Evolutionary conservation across 768 basidiomycete species (phyloP).

Genomic region (Lactarius indigo): DNA sequence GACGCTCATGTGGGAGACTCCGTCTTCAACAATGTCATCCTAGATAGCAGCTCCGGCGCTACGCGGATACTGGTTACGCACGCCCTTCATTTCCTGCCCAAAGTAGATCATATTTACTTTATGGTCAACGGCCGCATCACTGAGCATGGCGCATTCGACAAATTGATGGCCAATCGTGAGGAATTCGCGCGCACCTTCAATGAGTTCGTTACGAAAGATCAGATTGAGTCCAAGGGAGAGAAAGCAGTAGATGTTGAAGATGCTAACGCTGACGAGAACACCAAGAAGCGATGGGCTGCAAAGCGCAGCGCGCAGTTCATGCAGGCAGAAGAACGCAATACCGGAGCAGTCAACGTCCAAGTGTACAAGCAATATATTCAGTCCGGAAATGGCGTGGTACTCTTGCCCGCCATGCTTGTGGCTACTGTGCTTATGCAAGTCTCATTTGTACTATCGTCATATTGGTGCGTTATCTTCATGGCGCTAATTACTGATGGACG

Average conservation of each 20-base stretch:
- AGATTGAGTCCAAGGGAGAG: constrained; percentile 45
- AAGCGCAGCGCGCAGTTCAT: constrained; percentile 55
- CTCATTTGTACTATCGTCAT: constrained; percentile 65
- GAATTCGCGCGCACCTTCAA: constrained; percentile 51
- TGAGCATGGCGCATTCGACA: constrained; percentile 75
- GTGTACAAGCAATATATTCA: constrained; percentile 62
- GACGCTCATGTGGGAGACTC: constrained; percentile 90
- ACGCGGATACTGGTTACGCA: constrained; percentile 91
- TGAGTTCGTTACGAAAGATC: constrained; percentile 60
- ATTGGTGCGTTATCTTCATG: constrained; percentile 53
- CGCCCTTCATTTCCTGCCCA: constrained; percentile 83
- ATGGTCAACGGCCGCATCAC: constrained; percentile 72
- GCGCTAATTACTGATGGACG: not conserved
- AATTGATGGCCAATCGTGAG: constrained; percentile 60
- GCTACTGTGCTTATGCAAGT: constrained; percentile 66
- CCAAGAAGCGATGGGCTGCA: constrained; percentile 36
- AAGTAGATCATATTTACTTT: constrained; percentile 83
- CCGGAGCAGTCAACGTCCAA: constrained; percentile 57
- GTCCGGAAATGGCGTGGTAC: constrained; percentile 62
- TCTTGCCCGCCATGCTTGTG: constrained; percentile 64
- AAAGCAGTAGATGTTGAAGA: constrained; percentile 38
- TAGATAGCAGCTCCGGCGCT: constrained; percentile 57
- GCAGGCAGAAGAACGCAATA: constrained; percentile 81
- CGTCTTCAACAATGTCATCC: constrained; percentile 81
- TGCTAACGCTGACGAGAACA: constrained; percentile 35